A percentile compares a stretch with the other conserved stretches of the same genome.
phyloP scores from a whole-genome alignment of 2,329 filamentous ascomycete genomes.

The Cladosporium sp. region DNA sequence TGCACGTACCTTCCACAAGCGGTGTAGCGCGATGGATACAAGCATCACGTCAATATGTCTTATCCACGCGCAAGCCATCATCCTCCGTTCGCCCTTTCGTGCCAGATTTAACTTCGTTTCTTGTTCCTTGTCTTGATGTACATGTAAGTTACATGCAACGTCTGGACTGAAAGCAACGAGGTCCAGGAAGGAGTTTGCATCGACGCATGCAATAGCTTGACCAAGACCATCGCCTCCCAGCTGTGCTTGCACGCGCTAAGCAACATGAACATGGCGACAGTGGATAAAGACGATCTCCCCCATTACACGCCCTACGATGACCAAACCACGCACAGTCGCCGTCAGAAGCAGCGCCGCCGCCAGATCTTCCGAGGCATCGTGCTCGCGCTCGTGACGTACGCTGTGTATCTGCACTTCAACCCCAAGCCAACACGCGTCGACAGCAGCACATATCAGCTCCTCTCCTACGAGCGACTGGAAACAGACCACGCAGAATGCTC shows the following conservation, averaged over 20 bases:
- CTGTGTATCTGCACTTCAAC: conserved; percentile 15
- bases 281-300: conserved; percentile 27
- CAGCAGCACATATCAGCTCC: conserved; percentile 41
- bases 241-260: background rate
- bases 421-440: conserved; percentile 16
- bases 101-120: background rate
- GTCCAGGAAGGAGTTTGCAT: background rate
- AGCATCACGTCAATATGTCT: background rate
- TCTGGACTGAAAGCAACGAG: background rate
- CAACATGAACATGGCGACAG: background rate
- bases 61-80: background rate
- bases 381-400: conserved; percentile 21
- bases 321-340: background rate
- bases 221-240: background rate
- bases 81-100: background rate
- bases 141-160: background rate
- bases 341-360: conserved; percentile 11
- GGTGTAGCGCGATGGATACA: conserved; percentile 1
- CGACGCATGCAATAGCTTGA: background rate
- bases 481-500: conserved; percentile 59
- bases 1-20: conserved; percentile 3
- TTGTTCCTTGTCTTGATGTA: background rate
- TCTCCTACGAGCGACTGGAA: conserved; percentile 58
- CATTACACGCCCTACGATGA: conserved; percentile 24
- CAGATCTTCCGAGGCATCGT: conserved; percentile 21